Evolutionary conservation across 2,329 filamentous ascomycete species (phyloP).

Genomic region (Aspergillus brasiliensis): DNA sequence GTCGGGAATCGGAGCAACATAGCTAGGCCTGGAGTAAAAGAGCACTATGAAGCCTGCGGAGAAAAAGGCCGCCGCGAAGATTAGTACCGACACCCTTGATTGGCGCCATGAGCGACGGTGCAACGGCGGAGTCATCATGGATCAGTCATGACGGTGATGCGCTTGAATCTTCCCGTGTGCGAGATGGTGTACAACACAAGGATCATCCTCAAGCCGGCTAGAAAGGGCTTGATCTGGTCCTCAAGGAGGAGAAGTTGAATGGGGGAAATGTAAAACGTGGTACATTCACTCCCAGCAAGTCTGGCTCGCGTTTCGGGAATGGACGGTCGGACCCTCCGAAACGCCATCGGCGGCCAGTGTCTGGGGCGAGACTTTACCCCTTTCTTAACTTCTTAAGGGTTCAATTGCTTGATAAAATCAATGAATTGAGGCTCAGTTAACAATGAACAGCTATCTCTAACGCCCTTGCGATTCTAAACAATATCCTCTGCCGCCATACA

Average conservation of each 20-base stretch:
- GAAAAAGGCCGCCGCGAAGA: constrained; percentile 5
- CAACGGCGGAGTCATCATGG: constrained; percentile 1
- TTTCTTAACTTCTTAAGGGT: neutral
- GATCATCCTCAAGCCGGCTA: neutral
- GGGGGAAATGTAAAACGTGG: neutral
- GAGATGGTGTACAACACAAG: neutral
- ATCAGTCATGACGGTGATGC: constrained; percentile 2
- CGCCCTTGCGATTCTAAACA: neutral
- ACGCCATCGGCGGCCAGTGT: neutral
- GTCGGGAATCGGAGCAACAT: neutral
- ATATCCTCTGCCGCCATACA: neutral
- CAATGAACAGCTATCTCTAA: neutral
- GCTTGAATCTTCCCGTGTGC: neutral
- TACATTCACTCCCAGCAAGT: neutral
- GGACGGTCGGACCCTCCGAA: neutral
- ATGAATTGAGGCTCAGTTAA: neutral
- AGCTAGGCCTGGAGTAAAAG: neutral
- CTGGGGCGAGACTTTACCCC: neutral
- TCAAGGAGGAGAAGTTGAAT: neutral
- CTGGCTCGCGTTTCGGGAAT: neutral
- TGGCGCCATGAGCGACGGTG: neutral
- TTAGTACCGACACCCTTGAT: neutral
- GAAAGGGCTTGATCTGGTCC: neutral
- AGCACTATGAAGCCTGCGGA: constrained; percentile 5
- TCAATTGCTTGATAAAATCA: neutral